Percentiles rank a stretch among this genome's conserved stretches.
Evolutionary conservation across 352 stramenopile species (phyloP).

Genomic region (Aphanomyces euteiches): DNA sequence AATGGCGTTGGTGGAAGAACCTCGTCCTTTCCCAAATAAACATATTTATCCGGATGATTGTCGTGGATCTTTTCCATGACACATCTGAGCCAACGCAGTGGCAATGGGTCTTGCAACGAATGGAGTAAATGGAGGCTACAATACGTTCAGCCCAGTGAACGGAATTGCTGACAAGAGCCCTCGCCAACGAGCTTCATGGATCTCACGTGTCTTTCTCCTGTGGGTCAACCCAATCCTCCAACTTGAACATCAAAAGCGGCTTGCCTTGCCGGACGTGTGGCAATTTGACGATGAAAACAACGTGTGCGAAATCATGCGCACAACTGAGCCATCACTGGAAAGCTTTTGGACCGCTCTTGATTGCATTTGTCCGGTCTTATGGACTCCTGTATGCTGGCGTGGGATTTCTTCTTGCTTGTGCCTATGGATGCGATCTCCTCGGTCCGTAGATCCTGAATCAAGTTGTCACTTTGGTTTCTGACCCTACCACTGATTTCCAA

Average conservation of each 20-base stretch:
- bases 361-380: constrained; percentile 40
- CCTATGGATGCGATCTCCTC: constrained; percentile 37
- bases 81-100: no score
- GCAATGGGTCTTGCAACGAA: no score
- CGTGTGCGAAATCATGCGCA: constrained; percentile 46
- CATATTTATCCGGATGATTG: no score
- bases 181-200: constrained; percentile 37
- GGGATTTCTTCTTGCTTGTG: constrained; percentile 1
- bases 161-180: constrained; percentile 30
- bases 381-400: constrained; percentile 39
- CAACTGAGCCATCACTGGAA: constrained; percentile 59
- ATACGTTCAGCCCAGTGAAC: constrained; percentile 32
- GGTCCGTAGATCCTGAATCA: constrained; percentile 29
- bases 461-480: constrained; percentile 13
- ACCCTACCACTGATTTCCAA: not conserved
- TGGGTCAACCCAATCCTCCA: constrained; percentile 39
- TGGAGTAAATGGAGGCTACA: constrained; percentile 20
- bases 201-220: constrained; percentile 37
- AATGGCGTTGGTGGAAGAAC: no score
- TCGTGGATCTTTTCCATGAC: no score
- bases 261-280: constrained; percentile 60
- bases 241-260: constrained; percentile 38
- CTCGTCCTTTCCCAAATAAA: no score
- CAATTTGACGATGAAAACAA: constrained; percentile 42
- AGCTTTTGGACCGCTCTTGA: constrained; percentile 32